These are phyloP conservation scores for Hanseniaspora uvarum DNA, from an alignment of 1,139 yeast genomes.

Conservation along the genomic window DNA sequence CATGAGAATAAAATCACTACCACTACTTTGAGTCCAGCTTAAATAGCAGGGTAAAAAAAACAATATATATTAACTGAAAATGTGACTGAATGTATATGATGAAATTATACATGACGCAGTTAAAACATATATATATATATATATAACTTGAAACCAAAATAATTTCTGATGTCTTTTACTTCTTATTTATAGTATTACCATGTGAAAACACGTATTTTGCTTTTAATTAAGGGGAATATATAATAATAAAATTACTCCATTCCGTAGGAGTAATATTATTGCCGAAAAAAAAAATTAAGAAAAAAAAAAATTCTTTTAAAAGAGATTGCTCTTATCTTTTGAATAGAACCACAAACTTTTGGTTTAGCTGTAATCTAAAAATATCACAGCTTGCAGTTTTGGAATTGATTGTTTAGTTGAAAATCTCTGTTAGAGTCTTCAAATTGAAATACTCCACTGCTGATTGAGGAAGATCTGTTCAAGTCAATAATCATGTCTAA, in stretches of 20 bases:
- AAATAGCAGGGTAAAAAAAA: neutral
- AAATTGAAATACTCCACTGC: slow-evolving; percentile 15
- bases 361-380: neutral
- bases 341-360: neutral
- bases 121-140: too few species aligned
- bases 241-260: neutral
- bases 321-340: neutral
- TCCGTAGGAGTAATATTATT: neutral
- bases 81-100: neutral
- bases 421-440: slow-evolving; percentile 11
- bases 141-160: neutral
- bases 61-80: neutral
- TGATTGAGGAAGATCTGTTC: slow-evolving; percentile 6
- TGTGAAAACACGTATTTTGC: neutral
- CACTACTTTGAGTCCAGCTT: neutral
- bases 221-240: neutral
- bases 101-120: neutral
- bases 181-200: neutral
- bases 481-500: slow-evolving; percentile 13
- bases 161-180: neutral
- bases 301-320: neutral
- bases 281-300: neutral
- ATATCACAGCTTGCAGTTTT: slow-evolving; percentile 7
- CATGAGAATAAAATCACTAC: neutral
- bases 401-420: slow-evolving; percentile 7